phyloP scores from a whole-genome alignment of 768 basidiomycete genomes.

The Panus rudis region DNA sequence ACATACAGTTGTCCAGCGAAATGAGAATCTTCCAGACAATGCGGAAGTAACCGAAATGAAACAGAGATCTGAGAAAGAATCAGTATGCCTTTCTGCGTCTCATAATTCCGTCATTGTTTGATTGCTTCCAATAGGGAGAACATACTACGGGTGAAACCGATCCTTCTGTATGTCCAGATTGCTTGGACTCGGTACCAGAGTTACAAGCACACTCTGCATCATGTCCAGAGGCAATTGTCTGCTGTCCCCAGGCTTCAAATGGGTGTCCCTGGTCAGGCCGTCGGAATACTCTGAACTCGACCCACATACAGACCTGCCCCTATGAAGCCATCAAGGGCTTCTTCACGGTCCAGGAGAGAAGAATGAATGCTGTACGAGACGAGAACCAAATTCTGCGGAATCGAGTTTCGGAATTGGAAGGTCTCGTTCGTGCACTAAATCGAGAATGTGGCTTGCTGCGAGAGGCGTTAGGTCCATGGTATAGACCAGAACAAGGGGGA shows the following conservation, averaged over 20 bases:
- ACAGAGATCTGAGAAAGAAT: slow-evolving; percentile 12
- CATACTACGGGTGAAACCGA: slow-evolving; percentile 26
- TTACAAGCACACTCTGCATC: slow-evolving; percentile 28
- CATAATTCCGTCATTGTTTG: slow-evolving; percentile 5
- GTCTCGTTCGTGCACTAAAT: slow-evolving; percentile 39
- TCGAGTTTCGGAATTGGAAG: slow-evolving; percentile 53
- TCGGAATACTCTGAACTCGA: slow-evolving; percentile 25
- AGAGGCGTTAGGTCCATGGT: slow-evolving; percentile 63
- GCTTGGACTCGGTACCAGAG: too few species aligned
- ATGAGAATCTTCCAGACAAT: background rate
- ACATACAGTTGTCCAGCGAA: slow-evolving; percentile 39
- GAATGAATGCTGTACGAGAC: slow-evolving; percentile 38
- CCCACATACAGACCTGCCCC: slow-evolving; percentile 40
- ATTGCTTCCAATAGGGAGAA: slow-evolving; percentile 31
- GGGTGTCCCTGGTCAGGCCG: slow-evolving; percentile 53
- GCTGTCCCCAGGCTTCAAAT: slow-evolving; percentile 39
- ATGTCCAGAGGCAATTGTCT: slow-evolving; percentile 33
- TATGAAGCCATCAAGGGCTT: slow-evolving; percentile 61
- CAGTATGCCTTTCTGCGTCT: slow-evolving; percentile 25
- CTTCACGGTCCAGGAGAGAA: slow-evolving; percentile 35
- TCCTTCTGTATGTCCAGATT: too few species aligned
- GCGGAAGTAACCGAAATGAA: background rate
- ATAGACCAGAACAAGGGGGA: slow-evolving; percentile 33
- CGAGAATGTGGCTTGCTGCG: slow-evolving; percentile 52
- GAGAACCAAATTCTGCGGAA: slow-evolving; percentile 63